Conservation (phyloP, 78 protist species). For the Speleostelium caveatum region DNA sequence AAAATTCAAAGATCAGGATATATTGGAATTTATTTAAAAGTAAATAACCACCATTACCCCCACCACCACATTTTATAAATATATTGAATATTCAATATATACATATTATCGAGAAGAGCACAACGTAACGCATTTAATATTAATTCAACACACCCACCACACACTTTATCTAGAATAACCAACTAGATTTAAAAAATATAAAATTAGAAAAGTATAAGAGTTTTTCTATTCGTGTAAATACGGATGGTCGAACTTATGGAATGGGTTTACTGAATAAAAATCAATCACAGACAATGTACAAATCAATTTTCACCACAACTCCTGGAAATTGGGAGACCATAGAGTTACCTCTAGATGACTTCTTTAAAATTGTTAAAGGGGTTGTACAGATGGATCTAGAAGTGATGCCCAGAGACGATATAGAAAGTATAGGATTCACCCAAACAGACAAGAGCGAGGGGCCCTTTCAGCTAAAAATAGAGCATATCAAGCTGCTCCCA, state of each 20-base stretch:
- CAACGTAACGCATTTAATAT: neutral
- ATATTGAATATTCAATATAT: neutral
- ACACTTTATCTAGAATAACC: neutral
- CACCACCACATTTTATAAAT: neutral
- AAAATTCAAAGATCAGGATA: constrained; percentile 32
- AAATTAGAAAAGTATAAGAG: neutral
- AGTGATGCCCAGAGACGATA: neutral
- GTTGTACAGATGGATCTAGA: constrained; percentile 18
- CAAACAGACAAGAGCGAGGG: constrained; percentile 63
- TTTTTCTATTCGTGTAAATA: neutral
- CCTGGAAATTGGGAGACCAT: constrained; percentile 53
- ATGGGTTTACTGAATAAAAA: constrained; percentile 32
- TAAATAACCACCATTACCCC: neutral
- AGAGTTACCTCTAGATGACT: constrained; percentile 11
- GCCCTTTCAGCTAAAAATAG: constrained; percentile 27
- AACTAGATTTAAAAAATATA: constrained; percentile 5
- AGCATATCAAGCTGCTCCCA: constrained; percentile 40
- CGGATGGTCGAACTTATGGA: constrained; percentile 45
- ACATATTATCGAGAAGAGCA: neutral
- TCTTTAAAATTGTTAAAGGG: constrained; percentile 50
- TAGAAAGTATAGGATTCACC: constrained; percentile 46
- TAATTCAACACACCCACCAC: neutral
- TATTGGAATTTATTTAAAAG: constrained; percentile 21
- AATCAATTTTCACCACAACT: constrained; percentile 45
- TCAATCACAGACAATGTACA: constrained; percentile 39